phyloP scores from a whole-genome alignment of 352 stramenopile genomes.

The Phytophthora meadii region DNA sequence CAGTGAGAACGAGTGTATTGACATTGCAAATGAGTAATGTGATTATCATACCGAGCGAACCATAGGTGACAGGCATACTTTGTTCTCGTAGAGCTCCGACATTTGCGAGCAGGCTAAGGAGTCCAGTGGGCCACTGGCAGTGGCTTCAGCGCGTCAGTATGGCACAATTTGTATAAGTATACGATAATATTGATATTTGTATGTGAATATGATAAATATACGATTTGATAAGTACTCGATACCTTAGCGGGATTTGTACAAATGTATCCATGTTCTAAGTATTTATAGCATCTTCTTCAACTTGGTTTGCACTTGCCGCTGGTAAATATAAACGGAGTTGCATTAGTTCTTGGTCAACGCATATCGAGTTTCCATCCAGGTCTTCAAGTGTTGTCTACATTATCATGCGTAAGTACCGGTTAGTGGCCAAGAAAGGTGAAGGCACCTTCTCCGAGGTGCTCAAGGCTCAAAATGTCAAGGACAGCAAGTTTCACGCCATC shows the following conservation, averaged over 20 bases:
- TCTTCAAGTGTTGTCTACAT: too few species aligned
- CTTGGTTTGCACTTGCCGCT: not conserved
- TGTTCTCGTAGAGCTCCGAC: slow-evolving; percentile 76
- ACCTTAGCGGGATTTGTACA: too few species aligned
- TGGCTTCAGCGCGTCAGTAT: not conserved
- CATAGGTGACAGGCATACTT: slow-evolving; percentile 93
- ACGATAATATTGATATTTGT: not conserved
- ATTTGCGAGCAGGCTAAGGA: slow-evolving; percentile 19
- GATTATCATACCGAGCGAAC: slow-evolving; percentile 86
- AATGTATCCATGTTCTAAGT: too few species aligned
- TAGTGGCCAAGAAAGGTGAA: slow-evolving; percentile 96
- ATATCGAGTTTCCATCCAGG: not conserved
- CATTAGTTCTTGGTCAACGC: not conserved
- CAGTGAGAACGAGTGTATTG: not conserved
- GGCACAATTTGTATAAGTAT: slow-evolving; percentile 1
- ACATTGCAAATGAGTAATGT: slow-evolving; percentile 2
- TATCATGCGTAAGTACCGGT: slow-evolving; percentile 92
- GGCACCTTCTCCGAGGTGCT: slow-evolving; percentile 96
- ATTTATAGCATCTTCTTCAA: too few species aligned
- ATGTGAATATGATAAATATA: too few species aligned
- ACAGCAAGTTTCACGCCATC: slow-evolving; percentile 96
- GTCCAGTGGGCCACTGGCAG: too few species aligned
- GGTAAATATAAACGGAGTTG: slow-evolving; percentile 21
- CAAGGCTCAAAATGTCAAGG: slow-evolving; percentile 94
- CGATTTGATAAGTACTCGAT: too few species aligned